phyloP scores from a whole-genome alignment of 306 rosid species.

The Hippophae rhamnoides region DNA sequence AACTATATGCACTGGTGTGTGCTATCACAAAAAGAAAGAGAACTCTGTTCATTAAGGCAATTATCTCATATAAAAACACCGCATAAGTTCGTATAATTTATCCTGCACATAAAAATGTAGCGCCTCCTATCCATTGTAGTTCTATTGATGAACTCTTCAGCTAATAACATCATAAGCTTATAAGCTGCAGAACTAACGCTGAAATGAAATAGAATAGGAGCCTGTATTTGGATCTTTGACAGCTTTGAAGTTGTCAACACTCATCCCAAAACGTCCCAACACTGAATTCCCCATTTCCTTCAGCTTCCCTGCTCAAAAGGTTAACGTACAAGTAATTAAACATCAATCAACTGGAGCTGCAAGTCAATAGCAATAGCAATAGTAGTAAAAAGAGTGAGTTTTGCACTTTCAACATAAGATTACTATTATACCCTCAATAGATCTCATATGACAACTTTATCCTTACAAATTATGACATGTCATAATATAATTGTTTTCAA shows the following conservation, averaged over 20 bases:
- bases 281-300: slow-evolving; percentile 90
- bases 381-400: too few relatives aligned
- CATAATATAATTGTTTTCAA: too few relatives aligned
- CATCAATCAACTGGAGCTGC: too few relatives aligned
- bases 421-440: too few relatives aligned
- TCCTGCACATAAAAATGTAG: slow-evolving; percentile 1
- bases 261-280: slow-evolving; percentile 93
- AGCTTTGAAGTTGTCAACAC: slow-evolving; percentile 74
- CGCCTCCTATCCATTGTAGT: background rate
- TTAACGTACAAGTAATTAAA: too few relatives aligned
- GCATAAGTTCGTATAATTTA: background rate
- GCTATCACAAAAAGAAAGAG: too few relatives aligned
- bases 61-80: background rate
- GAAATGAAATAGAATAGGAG: slow-evolving; percentile 76
- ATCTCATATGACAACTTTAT: too few relatives aligned
- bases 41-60: too few relatives aligned
- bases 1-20: too few relatives aligned
- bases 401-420: too few relatives aligned
- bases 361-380: too few relatives aligned
- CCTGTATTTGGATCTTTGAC: slow-evolving; percentile 90
- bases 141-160: background rate
- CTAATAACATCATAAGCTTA: background rate
- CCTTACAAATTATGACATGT: too few relatives aligned
- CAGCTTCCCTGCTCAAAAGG: slow-evolving; percentile 48
- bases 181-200: slow-evolving; percentile 29